phyloP scores from a whole-genome alignment of 257 asterid genomes.

The Scutellaria minor region DNA sequence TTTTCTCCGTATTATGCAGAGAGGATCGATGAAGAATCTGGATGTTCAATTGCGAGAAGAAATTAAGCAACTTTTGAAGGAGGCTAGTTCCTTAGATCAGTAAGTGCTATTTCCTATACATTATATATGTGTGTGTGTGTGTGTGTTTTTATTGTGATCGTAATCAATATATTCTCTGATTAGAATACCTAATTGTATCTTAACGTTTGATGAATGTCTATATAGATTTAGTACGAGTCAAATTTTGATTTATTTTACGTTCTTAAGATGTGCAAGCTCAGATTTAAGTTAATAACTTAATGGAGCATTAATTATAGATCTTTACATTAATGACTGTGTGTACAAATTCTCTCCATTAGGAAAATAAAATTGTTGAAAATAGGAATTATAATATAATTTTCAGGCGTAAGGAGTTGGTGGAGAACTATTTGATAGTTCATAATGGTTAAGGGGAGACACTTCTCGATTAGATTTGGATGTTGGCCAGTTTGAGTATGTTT shows the following conservation, averaged over 20 bases:
- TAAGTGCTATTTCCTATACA: conserved; percentile 40
- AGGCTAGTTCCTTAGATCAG: conserved; percentile 59
- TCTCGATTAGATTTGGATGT: background rate
- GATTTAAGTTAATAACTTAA: background rate
- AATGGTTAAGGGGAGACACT: background rate
- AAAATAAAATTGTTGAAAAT: background rate
- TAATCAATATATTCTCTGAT: too few relatives aligned
- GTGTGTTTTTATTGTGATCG: background rate
- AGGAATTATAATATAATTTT: background rate
- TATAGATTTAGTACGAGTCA: background rate
- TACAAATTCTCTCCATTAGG: background rate
- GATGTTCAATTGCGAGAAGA: conserved; percentile 62
- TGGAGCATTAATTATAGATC: background rate
- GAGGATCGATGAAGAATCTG: conserved; percentile 44
- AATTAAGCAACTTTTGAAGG: conserved; percentile 77
- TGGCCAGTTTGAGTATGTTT: too few relatives aligned
- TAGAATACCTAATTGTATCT: background rate
- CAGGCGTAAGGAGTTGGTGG: background rate
- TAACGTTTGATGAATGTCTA: background rate
- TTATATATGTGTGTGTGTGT: background rate
- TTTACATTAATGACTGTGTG: background rate
- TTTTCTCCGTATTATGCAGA: conserved; percentile 42
- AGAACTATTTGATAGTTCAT: background rate
- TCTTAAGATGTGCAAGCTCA: background rate
- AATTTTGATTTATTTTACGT: too few relatives aligned